Evolutionary conservation across 139 green algal genomes (phyloP), one percentile per base, ranked within the genome.

Genomic region (Chlamydomonas incerta): DNA sequence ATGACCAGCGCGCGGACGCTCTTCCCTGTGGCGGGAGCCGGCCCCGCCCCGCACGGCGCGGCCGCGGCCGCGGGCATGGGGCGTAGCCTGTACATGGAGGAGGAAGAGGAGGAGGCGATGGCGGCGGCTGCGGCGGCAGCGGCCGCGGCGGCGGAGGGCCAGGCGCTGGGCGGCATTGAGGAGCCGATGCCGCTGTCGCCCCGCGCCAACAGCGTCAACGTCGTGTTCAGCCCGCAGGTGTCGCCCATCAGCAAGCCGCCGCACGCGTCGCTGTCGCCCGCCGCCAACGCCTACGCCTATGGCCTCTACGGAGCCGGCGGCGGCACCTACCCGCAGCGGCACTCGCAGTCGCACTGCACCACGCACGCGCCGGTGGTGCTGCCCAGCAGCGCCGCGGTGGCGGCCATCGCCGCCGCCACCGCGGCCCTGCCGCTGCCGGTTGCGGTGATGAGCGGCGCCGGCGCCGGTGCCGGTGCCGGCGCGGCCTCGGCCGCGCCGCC

Each of bases 41-140:
- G 13, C 13, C 13, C 52, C 13, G 52, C 52, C 11, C 13, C 52
- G 11, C 13, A 15, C 52, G 52, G 52, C 52, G 52, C 52, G 11
- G 52, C 52, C 58, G 33, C 34, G 33, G 13, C 20, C 5, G 13
- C 58, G 2, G 24, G 62, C 62, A 37, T 21, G 0, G 63, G 58
- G 18, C 73, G 77, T 13, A 83, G 77, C 46, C 17, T 83, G 46
- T 83, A 66, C 31, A 23, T 26, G 17, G 77, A 83, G 62, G 77
- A 83, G 46, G 77, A 70, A 21, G 63, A 83, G 46, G 77, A 83
- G 33, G 63, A 83, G 26, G 21, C 35, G 28, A 4, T 37, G 58
- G 74, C 55, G 35, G 74, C 74, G 2, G 52, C 10, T n/a, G 28
- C 68, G 34, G 63, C 65, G n/a, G 67, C 67, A 29, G 33, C n/a